phyloP scores from a whole-genome alignment of 768 basidiomycete species.

The Crucibulum laeve region DNA sequence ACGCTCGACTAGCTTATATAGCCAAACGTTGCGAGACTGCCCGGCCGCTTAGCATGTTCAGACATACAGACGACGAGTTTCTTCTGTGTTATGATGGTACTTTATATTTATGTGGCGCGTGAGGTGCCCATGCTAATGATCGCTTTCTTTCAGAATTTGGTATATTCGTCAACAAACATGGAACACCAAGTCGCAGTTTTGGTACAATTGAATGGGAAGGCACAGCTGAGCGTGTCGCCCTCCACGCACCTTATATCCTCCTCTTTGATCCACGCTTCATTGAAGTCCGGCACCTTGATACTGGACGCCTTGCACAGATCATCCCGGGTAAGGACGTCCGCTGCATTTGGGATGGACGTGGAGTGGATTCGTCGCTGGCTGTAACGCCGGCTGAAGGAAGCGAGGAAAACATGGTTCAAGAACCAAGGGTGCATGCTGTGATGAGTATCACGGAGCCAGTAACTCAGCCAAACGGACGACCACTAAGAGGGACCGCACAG shows the following conservation, averaged over 20 bases:
- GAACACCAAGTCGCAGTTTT: slow-evolving; percentile 70
- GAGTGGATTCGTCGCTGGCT: slow-evolving; percentile 49
- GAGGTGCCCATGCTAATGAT: neutral
- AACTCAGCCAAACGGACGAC: slow-evolving; percentile 30
- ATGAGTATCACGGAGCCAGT: slow-evolving; percentile 59
- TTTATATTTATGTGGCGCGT: slow-evolving; percentile 10
- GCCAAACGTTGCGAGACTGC: slow-evolving; percentile 80
- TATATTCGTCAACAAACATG: slow-evolving; percentile 87
- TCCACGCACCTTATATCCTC: slow-evolving; percentile 85
- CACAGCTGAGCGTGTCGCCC: slow-evolving; percentile 80
- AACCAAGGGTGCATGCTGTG: slow-evolving; percentile 82
- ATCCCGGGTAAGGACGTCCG: slow-evolving; percentile 78
- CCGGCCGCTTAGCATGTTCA: slow-evolving; percentile 86
- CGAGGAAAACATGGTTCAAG: slow-evolving; percentile 61
- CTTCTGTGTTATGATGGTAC: slow-evolving; percentile 84
- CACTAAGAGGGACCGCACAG: slow-evolving; percentile 50
- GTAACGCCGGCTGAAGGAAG: slow-evolving; percentile 47
- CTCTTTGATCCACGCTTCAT: slow-evolving; percentile 89
- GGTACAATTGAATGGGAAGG: slow-evolving; percentile 94
- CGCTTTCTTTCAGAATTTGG: slow-evolving; percentile 64
- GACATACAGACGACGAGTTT: slow-evolving; percentile 83
- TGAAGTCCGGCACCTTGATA: slow-evolving; percentile 82
- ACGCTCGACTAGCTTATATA: slow-evolving; percentile 56
- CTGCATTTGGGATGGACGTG: slow-evolving; percentile 88
- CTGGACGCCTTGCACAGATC: slow-evolving; percentile 77